Conservation (phyloP, 345 rosid genomes). For the Clausena lansium region DNA sequence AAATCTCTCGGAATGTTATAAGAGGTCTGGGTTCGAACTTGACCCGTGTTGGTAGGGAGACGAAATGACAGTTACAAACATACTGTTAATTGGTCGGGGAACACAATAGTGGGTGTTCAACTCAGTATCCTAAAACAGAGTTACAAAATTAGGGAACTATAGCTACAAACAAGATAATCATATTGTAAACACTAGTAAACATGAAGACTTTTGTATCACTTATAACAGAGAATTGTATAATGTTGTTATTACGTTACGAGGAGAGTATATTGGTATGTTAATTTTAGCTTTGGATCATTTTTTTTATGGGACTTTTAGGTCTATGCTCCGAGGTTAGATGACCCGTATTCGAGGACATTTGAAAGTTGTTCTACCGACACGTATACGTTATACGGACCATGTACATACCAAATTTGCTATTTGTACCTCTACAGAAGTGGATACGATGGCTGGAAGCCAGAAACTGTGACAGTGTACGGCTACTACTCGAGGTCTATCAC, state of each 20-base stretch:
- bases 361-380: constrained; percentile 73
- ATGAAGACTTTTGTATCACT: not conserved
- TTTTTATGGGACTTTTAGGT: constrained; percentile 37
- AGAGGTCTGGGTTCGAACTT: not conserved
- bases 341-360: constrained; percentile 46
- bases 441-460: constrained; percentile 72
- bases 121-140: not conserved
- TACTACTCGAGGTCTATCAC: constrained; percentile 35
- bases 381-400: constrained; percentile 57
- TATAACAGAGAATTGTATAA: not conserved
- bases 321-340: constrained; percentile 57
- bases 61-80: too few species aligned
- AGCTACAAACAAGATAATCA: not conserved
- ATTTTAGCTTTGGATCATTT: not conserved
- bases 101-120: not conserved
- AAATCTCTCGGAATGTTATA: too few species aligned
- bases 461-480: constrained; percentile 46
- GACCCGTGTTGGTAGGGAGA: not conserved
- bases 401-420: constrained; percentile 56
- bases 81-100: not conserved
- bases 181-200: not conserved
- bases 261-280: not conserved
- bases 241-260: not conserved
- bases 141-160: not conserved
- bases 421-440: constrained; percentile 54